phyloP scores from a whole-genome alignment of 176 grass and related monocot genomes.

The Carex cristatella region DNA sequence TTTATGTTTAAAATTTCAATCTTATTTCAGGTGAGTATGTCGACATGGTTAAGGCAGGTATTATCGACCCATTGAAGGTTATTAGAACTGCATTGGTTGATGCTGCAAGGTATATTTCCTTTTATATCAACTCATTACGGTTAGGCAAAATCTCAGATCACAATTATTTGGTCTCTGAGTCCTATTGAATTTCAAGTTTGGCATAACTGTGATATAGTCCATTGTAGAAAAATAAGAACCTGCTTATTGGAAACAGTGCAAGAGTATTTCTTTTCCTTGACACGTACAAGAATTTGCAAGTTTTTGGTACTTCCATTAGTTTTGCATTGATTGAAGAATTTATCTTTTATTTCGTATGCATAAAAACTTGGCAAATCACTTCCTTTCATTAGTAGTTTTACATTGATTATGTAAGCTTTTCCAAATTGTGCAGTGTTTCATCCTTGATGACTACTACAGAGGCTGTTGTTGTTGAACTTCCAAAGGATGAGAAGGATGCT shows the following conservation, averaged over 20 bases:
- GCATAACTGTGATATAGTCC: neutral
- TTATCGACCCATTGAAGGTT: conserved; percentile 96
- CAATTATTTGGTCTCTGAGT: neutral
- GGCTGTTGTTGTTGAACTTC: conserved; percentile 74
- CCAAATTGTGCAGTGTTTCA: conserved; percentile 45
- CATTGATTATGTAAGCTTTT: neutral
- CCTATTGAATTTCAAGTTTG: too few relatives aligned
- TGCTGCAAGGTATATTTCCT: conserved; percentile 68
- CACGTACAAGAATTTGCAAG: neutral
- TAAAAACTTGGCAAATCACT: neutral
- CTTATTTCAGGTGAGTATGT: conserved; percentile 65
- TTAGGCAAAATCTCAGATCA: neutral
- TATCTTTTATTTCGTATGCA: neutral
- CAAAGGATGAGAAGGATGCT: conserved; percentile 70
- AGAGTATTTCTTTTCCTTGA: neutral
- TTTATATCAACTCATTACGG: neutral
- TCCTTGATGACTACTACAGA: conserved; percentile 96
- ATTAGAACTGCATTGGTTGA: conserved; percentile 98
- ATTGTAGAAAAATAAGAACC: neutral
- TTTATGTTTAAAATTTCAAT: neutral
- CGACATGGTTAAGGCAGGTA: conserved; percentile 94
- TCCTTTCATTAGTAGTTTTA: neutral
- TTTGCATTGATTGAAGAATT: neutral
- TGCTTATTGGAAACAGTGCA: neutral
- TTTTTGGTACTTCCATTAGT: neutral